A percentile compares a stretch with the other conserved stretches of the same genome.
Conservation (phyloP, 352 stramenopile genomes). For the Phytopythium delawarense region DNA sequence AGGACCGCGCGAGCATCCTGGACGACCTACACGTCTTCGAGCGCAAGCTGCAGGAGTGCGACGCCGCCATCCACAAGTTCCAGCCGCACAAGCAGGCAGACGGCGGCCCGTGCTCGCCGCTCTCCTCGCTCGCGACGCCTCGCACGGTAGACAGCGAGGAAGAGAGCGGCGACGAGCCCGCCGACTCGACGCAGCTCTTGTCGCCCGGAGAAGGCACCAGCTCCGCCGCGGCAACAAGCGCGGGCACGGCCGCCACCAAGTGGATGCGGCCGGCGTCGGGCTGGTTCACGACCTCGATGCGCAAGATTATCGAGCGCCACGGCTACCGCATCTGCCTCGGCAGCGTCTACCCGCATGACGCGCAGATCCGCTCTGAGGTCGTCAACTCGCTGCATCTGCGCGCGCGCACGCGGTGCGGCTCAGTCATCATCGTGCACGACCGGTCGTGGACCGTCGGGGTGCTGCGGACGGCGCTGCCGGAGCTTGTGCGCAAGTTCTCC, state of each 20-base stretch:
- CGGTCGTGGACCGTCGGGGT: slow-evolving; percentile 77
- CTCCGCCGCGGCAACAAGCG: background rate
- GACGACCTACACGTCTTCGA: slow-evolving; percentile 82
- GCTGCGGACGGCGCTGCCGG: slow-evolving; percentile 47
- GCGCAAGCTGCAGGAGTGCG: slow-evolving; percentile 75
- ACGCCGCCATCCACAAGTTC: slow-evolving; percentile 52
- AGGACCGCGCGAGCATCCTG: slow-evolving; percentile 73
- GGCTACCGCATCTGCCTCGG: slow-evolving; percentile 85
- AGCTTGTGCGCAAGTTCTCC: slow-evolving; percentile 41
- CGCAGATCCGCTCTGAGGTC: slow-evolving; percentile 68
- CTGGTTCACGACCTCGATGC: slow-evolving; percentile 83
- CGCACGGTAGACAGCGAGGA: slow-evolving; percentile 13
- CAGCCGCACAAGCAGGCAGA: slow-evolving; percentile 15
- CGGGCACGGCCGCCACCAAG: slow-evolving; percentile 16
- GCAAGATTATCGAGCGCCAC: slow-evolving; percentile 58
- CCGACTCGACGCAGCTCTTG: slow-evolving; percentile 19
- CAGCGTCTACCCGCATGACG: slow-evolving; percentile 85
- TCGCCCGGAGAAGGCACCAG: background rate
- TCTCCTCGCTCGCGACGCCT: background rate
- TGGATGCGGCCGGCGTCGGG: slow-evolving; percentile 81
- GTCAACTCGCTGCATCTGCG: slow-evolving; percentile 65
- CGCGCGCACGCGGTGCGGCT: slow-evolving; percentile 51
- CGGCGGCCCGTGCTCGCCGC: background rate
- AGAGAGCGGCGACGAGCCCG: background rate
- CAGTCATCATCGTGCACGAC: slow-evolving; percentile 84